Evolutionary conservation across 768 basidiomycete genomes (phyloP).

Genomic region (Boletus edulis): DNA sequence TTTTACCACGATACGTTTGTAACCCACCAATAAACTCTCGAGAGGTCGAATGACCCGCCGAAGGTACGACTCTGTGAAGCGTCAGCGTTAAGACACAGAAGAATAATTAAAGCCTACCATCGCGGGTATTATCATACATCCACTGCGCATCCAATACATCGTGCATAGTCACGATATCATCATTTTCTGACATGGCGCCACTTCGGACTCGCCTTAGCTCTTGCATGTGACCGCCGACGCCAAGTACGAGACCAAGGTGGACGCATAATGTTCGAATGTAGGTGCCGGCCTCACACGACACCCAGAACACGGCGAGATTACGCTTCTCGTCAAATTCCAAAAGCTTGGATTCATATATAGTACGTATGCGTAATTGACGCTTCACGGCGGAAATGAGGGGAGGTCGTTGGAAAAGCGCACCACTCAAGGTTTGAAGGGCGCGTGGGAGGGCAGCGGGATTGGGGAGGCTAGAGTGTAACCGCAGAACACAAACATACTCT

Average conservation of each 20-base stretch:
- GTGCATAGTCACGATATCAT: constrained; percentile 99
- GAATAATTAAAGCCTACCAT: constrained; percentile 54
- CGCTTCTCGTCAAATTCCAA: constrained; percentile 97
- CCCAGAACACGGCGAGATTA: constrained; percentile 97
- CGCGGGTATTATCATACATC: constrained; percentile 95
- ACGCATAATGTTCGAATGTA: constrained; percentile 96
- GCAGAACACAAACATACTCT: constrained; percentile 96
- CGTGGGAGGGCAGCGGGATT: constrained; percentile 86
- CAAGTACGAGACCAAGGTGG: constrained; percentile 89
- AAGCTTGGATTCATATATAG: constrained; percentile 93
- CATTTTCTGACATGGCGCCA: constrained; percentile 96
- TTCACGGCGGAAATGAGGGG: constrained; percentile 99
- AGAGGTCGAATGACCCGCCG: constrained; percentile 92
- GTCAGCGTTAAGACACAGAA: constrained; percentile 12
- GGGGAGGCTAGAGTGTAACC: constrained; percentile 80
- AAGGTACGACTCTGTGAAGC: constrained; percentile 81
- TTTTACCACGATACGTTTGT: constrained; percentile 98
- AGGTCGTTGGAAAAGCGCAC: constrained; percentile 97
- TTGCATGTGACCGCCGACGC: constrained; percentile 99
- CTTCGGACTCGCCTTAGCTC: constrained; percentile 92
- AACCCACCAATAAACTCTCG: constrained; percentile 90
- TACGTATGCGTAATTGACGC: constrained; percentile 94
- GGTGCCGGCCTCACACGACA: constrained; percentile 97
- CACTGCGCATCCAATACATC: constrained; percentile 99
- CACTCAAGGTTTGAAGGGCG: constrained; percentile 94